These are phyloP conservation scores for Trichoderma atroviride DNA, from an alignment of 2,329 filamentous ascomycete species.

Conservation along the genomic window DNA sequence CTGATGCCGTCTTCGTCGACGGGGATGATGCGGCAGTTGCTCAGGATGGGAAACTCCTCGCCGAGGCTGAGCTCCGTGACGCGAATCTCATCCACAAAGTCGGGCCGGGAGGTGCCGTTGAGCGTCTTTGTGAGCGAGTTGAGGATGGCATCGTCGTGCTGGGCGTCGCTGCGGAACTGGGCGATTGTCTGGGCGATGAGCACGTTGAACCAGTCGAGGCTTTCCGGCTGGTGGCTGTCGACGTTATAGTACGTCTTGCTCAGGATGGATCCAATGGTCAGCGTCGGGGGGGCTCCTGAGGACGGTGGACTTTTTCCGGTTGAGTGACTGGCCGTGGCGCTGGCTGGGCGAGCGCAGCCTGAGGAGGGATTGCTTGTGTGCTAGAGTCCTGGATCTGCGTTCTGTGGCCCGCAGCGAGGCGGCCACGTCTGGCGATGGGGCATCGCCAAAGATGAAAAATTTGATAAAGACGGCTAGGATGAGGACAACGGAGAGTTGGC, in stretches of 20 bases:
- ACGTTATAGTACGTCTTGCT: slow-evolving; percentile 98
- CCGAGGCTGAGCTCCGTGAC: slow-evolving; percentile 93
- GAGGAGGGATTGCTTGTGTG: slow-evolving; percentile 74
- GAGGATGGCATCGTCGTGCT: slow-evolving; percentile 87
- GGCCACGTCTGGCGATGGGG: slow-evolving; percentile 79
- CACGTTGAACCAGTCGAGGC: slow-evolving; percentile 98
- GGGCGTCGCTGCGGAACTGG: slow-evolving; percentile 89
- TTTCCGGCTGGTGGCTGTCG: slow-evolving; percentile 92
- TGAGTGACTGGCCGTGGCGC: slow-evolving; percentile 50
- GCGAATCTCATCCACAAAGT: slow-evolving; percentile 90
- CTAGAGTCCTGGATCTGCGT: slow-evolving; percentile 70
- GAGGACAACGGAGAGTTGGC: slow-evolving; percentile 88
- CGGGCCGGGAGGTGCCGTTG: slow-evolving; percentile 83
- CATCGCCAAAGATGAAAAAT: slow-evolving; percentile 99
- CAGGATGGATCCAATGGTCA: slow-evolving; percentile 92
- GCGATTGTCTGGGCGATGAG: slow-evolving; percentile 95
- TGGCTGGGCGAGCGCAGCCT: slow-evolving; percentile 56
- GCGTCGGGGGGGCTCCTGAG: slow-evolving; percentile 69
- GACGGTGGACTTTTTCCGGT: slow-evolving; percentile 70
- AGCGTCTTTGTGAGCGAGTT: slow-evolving; percentile 80
- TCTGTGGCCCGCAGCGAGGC: slow-evolving; percentile 75
- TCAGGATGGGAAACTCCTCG: slow-evolving; percentile 98
- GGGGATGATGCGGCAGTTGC: slow-evolving; percentile 94
- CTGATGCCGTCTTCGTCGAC: slow-evolving; percentile 76
- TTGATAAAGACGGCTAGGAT: slow-evolving; percentile 95